phyloP scores from a whole-genome alignment of 2,329 filamentous ascomycete species.

The Daldinia sp. region DNA sequence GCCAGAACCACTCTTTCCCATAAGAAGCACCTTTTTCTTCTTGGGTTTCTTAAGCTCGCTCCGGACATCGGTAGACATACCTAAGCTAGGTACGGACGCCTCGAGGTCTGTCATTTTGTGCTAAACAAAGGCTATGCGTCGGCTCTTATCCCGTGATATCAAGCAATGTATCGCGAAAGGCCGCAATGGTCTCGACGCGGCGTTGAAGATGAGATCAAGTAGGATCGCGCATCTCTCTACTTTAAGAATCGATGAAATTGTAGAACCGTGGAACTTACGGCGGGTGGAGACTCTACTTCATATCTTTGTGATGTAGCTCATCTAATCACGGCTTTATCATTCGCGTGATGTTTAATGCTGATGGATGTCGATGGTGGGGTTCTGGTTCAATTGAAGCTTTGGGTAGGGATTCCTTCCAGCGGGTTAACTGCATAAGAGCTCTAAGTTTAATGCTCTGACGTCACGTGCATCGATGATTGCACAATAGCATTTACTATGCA shows the following conservation, averaged over 20 bases:
- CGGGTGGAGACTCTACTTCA: neutral
- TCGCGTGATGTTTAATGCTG: neutral
- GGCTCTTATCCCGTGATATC: constrained; percentile 9
- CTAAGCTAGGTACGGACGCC: constrained; percentile 46
- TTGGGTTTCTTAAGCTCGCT: constrained; percentile 75
- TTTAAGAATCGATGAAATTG: neutral
- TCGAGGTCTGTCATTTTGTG: constrained; percentile 48
- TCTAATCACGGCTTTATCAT: neutral
- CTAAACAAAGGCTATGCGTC: neutral
- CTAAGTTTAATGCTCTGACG: constrained; percentile 23
- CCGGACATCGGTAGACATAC: constrained; percentile 54
- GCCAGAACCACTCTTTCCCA: constrained; percentile 97
- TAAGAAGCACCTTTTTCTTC: constrained; percentile 88
- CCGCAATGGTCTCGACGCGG: constrained; percentile 31
- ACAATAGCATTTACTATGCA: constrained; percentile 18
- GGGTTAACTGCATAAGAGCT: constrained; percentile 2
- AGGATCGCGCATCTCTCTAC: constrained; percentile 31
- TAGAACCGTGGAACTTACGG: neutral
- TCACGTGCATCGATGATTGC: constrained; percentile 32
- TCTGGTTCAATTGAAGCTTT: constrained; percentile 4
- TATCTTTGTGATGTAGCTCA: constrained; percentile 4
- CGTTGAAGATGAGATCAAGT: constrained; percentile 30
- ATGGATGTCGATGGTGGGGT: constrained; percentile 6
- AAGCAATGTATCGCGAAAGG: constrained; percentile 20
- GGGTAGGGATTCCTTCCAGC: neutral